Base-by-base conservation (phyloP, 805 yeast genomes). In the Nematodospora valgi region DNA sequence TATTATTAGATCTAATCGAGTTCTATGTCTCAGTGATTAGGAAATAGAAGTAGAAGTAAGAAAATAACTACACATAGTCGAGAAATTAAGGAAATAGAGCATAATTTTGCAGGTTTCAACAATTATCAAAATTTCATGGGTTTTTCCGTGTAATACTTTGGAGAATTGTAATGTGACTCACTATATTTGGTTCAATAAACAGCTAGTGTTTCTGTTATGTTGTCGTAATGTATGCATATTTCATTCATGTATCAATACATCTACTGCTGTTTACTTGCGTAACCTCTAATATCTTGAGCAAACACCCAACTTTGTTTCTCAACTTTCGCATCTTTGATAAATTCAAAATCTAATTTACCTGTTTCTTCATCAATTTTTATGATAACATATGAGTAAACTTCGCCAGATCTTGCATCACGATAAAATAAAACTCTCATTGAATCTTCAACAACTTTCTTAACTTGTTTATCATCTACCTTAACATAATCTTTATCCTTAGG, bases 351-450 rank as follows among this genome's bases (percentile, higher is more conserved):
- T 28, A 74, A 76, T 39, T 77, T 75, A 19, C 51, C 54, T 8
- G 26, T 19, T 12, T 30, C 29, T 10, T 37, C 40, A 32, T 21
- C 24, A 10, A 48, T 34, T 35, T 80, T 81, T 40, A 93, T 70
- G 12, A 87, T 78, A 9, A 91, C 89, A 48, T 91, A 57, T 0
- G 91, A 73, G 62, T 83, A 93, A 54, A 81, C 83, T 58, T 93
- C 95, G 43, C 85, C 65, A 13, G 96, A 86, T 53, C 98, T 80
- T 2, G 97, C 98, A 58, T 93, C 99, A 61, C 99, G 78, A 70
- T 93, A 93, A 60, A 81, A 93, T 46, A 93, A 72, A 11, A 93
- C 95, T 62, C 86, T 87, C 97, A 93, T 88, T 51, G 91, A 78
- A 54, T 89, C 86, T 51, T 76, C 73, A 26, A 93, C 71, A n/a